Conservation (phyloP, 345 rosid species). For the Nephelium lappaceum region DNA sequence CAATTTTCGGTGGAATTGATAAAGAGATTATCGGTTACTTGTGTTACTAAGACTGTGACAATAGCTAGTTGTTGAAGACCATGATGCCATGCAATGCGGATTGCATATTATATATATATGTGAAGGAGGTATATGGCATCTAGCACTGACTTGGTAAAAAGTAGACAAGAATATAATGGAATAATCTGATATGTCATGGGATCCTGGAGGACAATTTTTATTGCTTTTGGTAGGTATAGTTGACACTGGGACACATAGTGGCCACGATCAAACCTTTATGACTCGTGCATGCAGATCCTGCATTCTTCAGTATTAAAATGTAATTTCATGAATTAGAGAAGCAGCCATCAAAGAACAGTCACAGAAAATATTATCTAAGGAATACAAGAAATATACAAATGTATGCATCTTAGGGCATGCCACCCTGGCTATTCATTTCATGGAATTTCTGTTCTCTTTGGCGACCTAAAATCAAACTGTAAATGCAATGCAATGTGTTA, state of each 20-base stretch:
- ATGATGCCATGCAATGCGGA: constrained; percentile 21
- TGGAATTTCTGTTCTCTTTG: neutral
- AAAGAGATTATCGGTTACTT: neutral
- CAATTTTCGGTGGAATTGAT: neutral
- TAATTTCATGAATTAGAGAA: neutral
- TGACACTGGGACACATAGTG: constrained; percentile 11
- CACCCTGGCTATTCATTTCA: no score
- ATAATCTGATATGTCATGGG: constrained; percentile 1
- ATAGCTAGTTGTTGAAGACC: neutral
- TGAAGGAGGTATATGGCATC: neutral
- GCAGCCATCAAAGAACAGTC: neutral
- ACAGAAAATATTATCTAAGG: neutral
- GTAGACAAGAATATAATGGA: neutral
- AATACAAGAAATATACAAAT: neutral
- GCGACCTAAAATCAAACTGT: neutral
- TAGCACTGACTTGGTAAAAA: neutral
- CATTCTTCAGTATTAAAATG: neutral
- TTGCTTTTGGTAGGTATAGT: constrained; percentile 31
- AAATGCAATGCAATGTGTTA: neutral
- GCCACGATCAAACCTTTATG: neutral
- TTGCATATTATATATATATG: neutral
- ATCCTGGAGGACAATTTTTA: constrained; percentile 13
- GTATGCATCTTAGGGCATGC: neutral
- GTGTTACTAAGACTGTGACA: neutral
- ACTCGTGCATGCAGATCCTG: neutral